Evolutionary conservation across 495 filamentous ascomycete genomes (phyloP).

Genomic region (Aspergillus carlsbadensis): DNA sequence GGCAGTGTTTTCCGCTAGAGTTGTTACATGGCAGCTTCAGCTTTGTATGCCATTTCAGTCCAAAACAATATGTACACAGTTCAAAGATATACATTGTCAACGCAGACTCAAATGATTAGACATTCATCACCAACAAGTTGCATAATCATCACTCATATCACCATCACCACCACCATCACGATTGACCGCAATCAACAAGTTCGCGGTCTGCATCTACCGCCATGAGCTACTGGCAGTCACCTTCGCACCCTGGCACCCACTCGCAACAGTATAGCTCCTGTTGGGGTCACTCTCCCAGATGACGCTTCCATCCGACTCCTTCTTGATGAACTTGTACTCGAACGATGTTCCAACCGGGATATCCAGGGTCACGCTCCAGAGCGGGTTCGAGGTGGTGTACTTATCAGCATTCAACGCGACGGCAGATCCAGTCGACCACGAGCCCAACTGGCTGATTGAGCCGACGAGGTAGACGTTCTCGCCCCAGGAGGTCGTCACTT

Average conservation of each 20-base stretch:
- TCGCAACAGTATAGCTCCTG: conserved; percentile 50
- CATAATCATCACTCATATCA: too few species aligned
- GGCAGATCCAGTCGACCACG: conserved; percentile 49
- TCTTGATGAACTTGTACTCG: conserved; percentile 66
- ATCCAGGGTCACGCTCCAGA: conserved; percentile 51
- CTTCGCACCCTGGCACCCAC: conserved; percentile 28
- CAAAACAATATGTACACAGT: too few species aligned
- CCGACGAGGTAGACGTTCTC: conserved; percentile 60
- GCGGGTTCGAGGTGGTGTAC: conserved; percentile 50
- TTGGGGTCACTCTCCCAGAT: conserved; percentile 64
- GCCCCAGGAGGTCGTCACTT: conserved; percentile 53
- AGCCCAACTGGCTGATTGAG: conserved; percentile 49
- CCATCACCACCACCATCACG: too few species aligned
- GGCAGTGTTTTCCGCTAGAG: too few species aligned
- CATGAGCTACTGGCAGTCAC: not conserved
- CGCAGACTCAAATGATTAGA: too few species aligned
- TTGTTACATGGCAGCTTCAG: too few species aligned
- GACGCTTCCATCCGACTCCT: conserved; percentile 48
- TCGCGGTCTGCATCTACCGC: not conserved
- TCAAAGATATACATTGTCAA: too few species aligned
- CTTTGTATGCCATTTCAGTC: too few species aligned
- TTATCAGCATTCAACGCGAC: conserved; percentile 46
- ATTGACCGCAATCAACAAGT: too few species aligned
- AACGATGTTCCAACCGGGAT: conserved; percentile 50
- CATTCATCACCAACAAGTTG: too few species aligned